phyloP scores from a whole-genome alignment of 2,329 filamentous ascomycete genomes.

The Nemania abortiva region DNA sequence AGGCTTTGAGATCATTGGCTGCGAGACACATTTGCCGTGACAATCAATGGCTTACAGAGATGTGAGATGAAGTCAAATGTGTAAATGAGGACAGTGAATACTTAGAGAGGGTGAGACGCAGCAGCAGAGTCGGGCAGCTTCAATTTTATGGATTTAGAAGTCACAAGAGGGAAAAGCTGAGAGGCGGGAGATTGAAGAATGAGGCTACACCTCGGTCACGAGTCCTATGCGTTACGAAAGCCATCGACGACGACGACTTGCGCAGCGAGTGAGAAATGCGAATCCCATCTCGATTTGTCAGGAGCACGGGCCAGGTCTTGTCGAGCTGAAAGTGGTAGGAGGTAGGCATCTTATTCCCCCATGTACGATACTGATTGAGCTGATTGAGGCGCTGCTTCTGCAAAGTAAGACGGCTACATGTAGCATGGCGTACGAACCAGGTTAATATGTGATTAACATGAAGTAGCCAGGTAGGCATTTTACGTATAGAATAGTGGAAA shows the following conservation, averaged over 20 bases:
- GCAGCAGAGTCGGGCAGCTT: neutral
- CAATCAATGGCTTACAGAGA: slow-evolving; percentile 5
- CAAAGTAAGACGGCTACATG: neutral
- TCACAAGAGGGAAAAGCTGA: neutral
- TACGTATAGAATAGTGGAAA: too few relatives aligned
- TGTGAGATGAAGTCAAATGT: neutral
- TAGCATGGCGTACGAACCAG: too few relatives aligned
- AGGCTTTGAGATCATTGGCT: slow-evolving; percentile 7
- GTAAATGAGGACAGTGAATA: neutral
- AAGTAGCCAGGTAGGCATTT: too few relatives aligned
- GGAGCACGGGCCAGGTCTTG: slow-evolving; percentile 20
- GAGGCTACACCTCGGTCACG: slow-evolving; percentile 31
- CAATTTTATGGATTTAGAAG: neutral
- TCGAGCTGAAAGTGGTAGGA: slow-evolving; percentile 13
- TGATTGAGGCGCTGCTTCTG: slow-evolving; percentile 28
- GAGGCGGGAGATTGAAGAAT: neutral
- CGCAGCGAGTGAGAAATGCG: neutral
- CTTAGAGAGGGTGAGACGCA: neutral
- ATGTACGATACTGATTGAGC: neutral
- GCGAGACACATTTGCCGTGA: slow-evolving; percentile 3
- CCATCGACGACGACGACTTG: neutral
- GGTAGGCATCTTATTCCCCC: neutral
- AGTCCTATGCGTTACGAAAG: slow-evolving; percentile 24
- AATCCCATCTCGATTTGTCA: slow-evolving; percentile 24
- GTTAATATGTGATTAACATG: too few relatives aligned